These are phyloP conservation scores for Scenedesmus sp. DNA, from an alignment of 163 green algal species.

Conservation along the genomic window DNA sequence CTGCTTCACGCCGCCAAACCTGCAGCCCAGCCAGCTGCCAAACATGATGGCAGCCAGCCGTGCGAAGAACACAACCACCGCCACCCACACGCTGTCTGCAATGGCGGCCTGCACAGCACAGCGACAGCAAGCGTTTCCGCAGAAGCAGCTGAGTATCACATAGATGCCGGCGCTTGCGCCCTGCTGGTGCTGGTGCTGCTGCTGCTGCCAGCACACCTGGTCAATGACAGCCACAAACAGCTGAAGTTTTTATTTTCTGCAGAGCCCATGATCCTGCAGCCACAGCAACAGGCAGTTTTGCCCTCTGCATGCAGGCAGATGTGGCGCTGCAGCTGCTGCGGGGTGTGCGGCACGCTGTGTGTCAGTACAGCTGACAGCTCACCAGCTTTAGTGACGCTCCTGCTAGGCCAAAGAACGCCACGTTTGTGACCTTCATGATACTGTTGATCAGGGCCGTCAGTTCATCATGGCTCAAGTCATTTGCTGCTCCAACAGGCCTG, in stretches of 20 bases:
- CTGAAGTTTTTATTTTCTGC: too few species aligned
- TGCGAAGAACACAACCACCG: slow-evolving; percentile 69
- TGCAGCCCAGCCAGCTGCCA: slow-evolving; percentile 77
- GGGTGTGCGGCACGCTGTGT: too few species aligned
- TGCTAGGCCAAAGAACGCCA: slow-evolving; percentile 92
- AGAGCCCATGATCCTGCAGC: too few species aligned
- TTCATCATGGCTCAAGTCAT: slow-evolving; percentile 23
- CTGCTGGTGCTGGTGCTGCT: background rate
- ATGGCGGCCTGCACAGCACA: slow-evolving; percentile 66
- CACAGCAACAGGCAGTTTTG: too few species aligned
- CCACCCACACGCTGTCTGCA: slow-evolving; percentile 74
- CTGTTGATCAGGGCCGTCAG: slow-evolving; percentile 38
- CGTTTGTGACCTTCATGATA: slow-evolving; percentile 82
- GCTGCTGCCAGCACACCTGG: too few species aligned
- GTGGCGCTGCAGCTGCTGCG: too few species aligned
- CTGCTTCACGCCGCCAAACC: slow-evolving; percentile 55
- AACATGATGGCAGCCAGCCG: slow-evolving; percentile 73
- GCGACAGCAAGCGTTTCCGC: background rate
- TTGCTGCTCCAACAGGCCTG: background rate
- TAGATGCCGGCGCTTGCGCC: background rate
- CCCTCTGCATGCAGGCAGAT: too few species aligned
- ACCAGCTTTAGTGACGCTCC: slow-evolving; percentile 82
- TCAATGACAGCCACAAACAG: too few species aligned
- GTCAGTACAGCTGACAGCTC: background rate
- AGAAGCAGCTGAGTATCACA: background rate